Conservation (phyloP, 208 protist species). For the Naegleria gruberi region DNA sequence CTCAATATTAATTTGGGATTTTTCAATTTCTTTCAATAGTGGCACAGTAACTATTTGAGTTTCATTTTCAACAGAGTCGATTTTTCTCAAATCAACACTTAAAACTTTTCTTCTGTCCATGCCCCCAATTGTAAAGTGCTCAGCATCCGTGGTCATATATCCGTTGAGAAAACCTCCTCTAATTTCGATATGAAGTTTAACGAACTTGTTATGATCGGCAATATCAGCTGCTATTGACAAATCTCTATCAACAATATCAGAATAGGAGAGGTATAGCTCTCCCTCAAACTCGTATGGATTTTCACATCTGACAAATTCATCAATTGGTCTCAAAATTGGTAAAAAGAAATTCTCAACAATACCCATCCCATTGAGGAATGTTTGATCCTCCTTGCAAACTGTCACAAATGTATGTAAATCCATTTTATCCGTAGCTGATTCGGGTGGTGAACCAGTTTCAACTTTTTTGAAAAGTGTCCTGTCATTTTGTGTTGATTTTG, state of each 20-base stretch:
- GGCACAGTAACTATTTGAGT: background rate
- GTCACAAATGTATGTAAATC: background rate
- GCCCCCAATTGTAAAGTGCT: too few species aligned
- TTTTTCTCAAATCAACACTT: background rate
- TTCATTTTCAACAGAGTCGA: background rate
- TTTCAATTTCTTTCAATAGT: background rate
- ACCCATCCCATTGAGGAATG: background rate
- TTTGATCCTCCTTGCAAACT: background rate
- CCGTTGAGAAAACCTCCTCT: background rate
- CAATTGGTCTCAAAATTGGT: background rate
- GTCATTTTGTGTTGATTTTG: background rate
- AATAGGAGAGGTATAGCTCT: background rate
- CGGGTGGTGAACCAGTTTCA: background rate
- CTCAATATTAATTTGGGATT: background rate
- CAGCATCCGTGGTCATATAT: background rate
- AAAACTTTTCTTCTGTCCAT: background rate
- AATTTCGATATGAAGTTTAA: background rate
- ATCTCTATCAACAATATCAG: background rate
- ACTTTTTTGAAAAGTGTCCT: background rate
- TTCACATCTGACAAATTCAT: background rate
- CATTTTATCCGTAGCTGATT: background rate
- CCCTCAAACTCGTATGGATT: background rate
- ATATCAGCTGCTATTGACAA: background rate
- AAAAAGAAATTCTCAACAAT: background rate
- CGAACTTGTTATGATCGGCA: background rate